These are phyloP conservation scores for Rhynchospora tenuis DNA, from an alignment of 176 grass and related monocot species.

Conservation along the genomic window DNA sequence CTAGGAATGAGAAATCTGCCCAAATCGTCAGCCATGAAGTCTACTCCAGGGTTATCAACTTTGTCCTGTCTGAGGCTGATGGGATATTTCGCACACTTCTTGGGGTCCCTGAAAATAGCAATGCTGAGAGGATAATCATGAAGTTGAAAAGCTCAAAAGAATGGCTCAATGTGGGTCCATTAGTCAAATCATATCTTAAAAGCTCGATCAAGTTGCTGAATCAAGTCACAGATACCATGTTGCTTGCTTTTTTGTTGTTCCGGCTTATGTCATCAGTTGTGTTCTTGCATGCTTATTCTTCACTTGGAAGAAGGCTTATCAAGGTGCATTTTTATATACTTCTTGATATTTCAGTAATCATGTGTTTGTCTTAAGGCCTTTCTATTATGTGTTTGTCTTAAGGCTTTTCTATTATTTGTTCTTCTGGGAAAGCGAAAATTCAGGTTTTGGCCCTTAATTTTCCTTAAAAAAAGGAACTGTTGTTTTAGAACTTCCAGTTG, in stretches of 20 bases:
- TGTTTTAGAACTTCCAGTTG: not conserved
- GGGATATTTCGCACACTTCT: slow-evolving; percentile 56
- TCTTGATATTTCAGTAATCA: not conserved
- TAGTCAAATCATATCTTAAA: slow-evolving; percentile 71
- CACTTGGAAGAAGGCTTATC: slow-evolving; percentile 58
- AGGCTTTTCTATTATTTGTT: not conserved
- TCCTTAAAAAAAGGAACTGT: not conserved
- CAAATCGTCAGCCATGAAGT: slow-evolving; percentile 53
- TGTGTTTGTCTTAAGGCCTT: not conserved
- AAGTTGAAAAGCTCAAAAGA: slow-evolving; percentile 53
- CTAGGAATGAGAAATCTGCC: slow-evolving; percentile 26
- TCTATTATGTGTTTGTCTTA: not conserved
- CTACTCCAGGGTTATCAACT: slow-evolving; percentile 61
- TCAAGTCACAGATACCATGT: slow-evolving; percentile 68
- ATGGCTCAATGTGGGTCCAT: slow-evolving; percentile 44
- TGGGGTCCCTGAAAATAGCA: slow-evolving; percentile 44
- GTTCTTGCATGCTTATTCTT: slow-evolving; percentile 51
- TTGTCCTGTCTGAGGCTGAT: slow-evolving; percentile 59
- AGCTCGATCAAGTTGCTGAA: slow-evolving; percentile 68
- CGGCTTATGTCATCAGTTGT: slow-evolving; percentile 29
- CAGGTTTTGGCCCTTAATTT: not conserved
- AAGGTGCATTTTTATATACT: slow-evolving; percentile 48
- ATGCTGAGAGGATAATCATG: slow-evolving; percentile 47
- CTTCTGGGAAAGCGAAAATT: not conserved
- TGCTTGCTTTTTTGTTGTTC: slow-evolving; percentile 45